These are phyloP conservation scores for Larix kaempferi DNA, from an alignment of 75 land plant genomes.

Conservation along the genomic window DNA sequence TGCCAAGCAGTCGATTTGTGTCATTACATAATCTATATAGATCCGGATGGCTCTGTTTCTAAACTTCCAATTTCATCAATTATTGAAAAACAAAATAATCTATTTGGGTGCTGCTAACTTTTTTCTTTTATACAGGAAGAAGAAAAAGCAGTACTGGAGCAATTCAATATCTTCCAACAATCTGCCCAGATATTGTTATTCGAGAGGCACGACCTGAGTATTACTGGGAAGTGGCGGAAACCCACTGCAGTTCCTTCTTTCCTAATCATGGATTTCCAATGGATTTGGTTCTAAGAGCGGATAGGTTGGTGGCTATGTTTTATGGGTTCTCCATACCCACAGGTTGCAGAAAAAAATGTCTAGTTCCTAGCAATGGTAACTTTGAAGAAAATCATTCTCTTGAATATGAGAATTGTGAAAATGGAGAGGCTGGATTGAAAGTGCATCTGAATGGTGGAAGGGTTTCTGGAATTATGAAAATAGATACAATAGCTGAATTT, in stretches of 20 bases:
- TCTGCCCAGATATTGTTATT: conserved; percentile 55
- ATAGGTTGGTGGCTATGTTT: conserved; percentile 55
- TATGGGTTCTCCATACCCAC: conserved; percentile 42
- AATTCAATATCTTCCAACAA: conserved; percentile 47
- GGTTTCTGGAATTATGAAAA: conserved; percentile 66
- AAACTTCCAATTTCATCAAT: neutral
- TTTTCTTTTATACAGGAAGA: neutral
- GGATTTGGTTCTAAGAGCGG: conserved; percentile 47
- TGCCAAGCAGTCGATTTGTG: neutral
- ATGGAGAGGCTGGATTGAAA: conserved; percentile 45
- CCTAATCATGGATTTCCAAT: conserved; percentile 60
- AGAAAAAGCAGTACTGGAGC: conserved; percentile 30
- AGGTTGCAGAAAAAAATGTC: conserved; percentile 50
- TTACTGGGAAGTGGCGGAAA: conserved; percentile 76
- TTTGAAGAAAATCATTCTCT: conserved; percentile 27
- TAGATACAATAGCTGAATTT: conserved; percentile 73
- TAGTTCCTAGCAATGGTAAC: conserved; percentile 48
- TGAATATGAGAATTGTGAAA: conserved; percentile 30
- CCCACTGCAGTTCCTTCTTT: conserved; percentile 74
- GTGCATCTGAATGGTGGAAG: conserved; percentile 32
- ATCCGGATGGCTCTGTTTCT: neutral
- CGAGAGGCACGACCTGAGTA: conserved; percentile 65
- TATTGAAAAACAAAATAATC: neutral
- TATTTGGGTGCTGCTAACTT: neutral
- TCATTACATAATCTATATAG: neutral